These are phyloP conservation scores for Scutellaria minor DNA, from an alignment of 257 asterid species.

Conservation along the genomic window DNA sequence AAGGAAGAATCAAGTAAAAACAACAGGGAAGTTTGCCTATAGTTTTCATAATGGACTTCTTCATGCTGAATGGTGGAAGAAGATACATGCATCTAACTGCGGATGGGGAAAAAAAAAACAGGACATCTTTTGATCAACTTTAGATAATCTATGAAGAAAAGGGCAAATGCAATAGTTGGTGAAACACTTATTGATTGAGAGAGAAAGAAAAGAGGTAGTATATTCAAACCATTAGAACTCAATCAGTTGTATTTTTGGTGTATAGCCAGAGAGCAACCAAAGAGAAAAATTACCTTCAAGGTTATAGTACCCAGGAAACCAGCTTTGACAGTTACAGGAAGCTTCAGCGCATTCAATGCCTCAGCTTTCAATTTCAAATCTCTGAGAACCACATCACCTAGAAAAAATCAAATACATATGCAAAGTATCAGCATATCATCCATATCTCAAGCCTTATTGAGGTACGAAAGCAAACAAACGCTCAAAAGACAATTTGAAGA, in stretches of 20 bases:
- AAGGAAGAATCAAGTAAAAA: slow-evolving; percentile 28
- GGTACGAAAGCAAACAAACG: slow-evolving; percentile 23
- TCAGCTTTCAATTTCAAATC: slow-evolving; percentile 94
- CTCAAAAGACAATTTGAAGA: not conserved
- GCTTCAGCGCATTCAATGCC: slow-evolving; percentile 91
- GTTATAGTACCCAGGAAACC: slow-evolving; percentile 96
- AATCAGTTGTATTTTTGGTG: slow-evolving; percentile 11
- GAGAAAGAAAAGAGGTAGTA: not conserved
- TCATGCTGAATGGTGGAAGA: slow-evolving; percentile 10
- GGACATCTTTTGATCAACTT: not conserved
- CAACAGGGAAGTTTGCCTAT: not conserved
- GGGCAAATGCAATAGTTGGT: not conserved
- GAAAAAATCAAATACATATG: slow-evolving; percentile 33
- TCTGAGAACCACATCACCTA: slow-evolving; percentile 97
- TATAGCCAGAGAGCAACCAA: slow-evolving; percentile 25
- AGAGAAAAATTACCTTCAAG: slow-evolving; percentile 66
- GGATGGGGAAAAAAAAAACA: not conserved
- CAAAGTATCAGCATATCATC: slow-evolving; percentile 29
- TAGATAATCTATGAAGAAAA: slow-evolving; percentile 9
- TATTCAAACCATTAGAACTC: slow-evolving; percentile 12
- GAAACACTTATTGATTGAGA: not conserved
- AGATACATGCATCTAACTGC: slow-evolving; percentile 2
- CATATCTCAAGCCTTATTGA: slow-evolving; percentile 22
- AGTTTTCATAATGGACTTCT: slow-evolving; percentile 11
- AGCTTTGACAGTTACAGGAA: slow-evolving; percentile 94